Conservation (phyloP, 73 alveolate genomes). For the Paramecium tetraurelia region DNA sequence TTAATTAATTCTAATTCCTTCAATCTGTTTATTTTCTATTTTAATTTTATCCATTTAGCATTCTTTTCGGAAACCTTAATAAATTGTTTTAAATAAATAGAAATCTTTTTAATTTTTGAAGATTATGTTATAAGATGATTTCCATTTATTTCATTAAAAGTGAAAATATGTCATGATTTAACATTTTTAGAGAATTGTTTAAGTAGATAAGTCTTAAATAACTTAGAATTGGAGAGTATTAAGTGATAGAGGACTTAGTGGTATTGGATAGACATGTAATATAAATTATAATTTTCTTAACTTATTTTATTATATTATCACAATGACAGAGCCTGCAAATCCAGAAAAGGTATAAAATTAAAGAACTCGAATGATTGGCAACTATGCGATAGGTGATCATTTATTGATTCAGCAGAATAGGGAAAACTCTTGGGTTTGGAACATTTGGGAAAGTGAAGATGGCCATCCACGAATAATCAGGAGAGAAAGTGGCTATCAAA, state of each 20-base stretch:
- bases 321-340: neutral
- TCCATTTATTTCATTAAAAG: too few relatives aligned
- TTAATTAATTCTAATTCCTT: too few relatives aligned
- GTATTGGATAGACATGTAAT: neutral
- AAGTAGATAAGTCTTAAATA: too few relatives aligned
- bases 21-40: too few relatives aligned
- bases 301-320: neutral
- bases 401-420: constrained; percentile 58
- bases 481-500: constrained; percentile 91
- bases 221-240: too few relatives aligned
- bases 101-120: too few relatives aligned
- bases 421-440: constrained; percentile 55
- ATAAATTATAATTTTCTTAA: neutral
- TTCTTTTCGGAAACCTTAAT: neutral
- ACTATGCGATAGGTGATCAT: neutral
- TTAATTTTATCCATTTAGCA: neutral
- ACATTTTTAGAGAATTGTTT: too few relatives aligned
- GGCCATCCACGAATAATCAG: constrained; percentile 56
- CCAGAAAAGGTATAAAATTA: neutral
- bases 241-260: neutral
- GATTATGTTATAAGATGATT: neutral
- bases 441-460: constrained; percentile 65
- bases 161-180: too few relatives aligned
- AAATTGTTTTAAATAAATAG: too few relatives aligned
- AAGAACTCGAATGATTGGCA: constrained; percentile 30